phyloP scores from a whole-genome alignment of 352 stramenopile genomes.

The Phytopythium vexans region DNA sequence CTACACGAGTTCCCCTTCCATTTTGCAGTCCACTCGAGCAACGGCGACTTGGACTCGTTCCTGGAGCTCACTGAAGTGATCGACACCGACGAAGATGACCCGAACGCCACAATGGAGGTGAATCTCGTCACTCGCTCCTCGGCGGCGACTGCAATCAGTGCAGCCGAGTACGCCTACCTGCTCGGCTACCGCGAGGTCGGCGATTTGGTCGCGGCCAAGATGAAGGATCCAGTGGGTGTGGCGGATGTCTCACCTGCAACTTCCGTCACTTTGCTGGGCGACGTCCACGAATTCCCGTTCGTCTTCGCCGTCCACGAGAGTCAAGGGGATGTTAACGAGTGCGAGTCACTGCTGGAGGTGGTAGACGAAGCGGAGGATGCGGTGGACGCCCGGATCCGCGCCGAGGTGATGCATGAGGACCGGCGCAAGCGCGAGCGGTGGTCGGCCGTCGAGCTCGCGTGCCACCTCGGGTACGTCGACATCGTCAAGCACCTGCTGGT shows the following conservation, averaged over 20 bases:
- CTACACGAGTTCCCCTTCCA: too few relatives aligned
- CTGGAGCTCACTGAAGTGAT: too few relatives aligned
- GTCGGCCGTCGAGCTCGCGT: constrained; percentile 14
- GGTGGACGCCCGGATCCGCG: constrained; percentile 9
- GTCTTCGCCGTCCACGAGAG: constrained; percentile 10
- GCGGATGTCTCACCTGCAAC: neutral
- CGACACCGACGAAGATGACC: too few relatives aligned
- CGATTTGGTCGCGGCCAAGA: neutral
- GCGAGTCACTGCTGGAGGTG: constrained; percentile 4
- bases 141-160: neutral
- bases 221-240: neutral
- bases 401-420: constrained; percentile 4
- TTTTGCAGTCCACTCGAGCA: too few relatives aligned
- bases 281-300: constrained; percentile 8
- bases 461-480: constrained; percentile 16
- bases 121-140: too few relatives aligned
- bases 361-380: constrained; percentile 14
- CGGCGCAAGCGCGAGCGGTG: constrained; percentile 1
- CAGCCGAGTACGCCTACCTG: neutral
- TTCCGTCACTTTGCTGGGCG: neutral
- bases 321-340: constrained; percentile 2
- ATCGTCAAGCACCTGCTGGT: constrained; percentile 18
- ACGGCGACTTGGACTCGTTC: too few relatives aligned
- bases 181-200: neutral
- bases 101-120: too few relatives aligned